phyloP scores from a whole-genome alignment of 768 basidiomycete species.

The Tricholoma matsutake region DNA sequence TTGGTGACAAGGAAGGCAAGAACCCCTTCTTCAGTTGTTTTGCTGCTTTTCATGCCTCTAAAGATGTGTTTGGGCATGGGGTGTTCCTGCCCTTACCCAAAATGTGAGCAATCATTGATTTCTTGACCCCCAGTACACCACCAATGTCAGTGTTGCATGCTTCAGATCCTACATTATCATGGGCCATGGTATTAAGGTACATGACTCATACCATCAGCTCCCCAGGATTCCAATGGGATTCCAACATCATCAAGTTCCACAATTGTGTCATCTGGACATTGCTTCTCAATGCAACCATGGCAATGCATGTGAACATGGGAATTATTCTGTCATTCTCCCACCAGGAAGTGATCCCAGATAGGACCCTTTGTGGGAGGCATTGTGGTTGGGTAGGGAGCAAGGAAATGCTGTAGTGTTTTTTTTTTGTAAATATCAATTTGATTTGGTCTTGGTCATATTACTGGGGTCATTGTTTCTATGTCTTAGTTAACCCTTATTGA shows the following conservation, averaged over 20 bases:
- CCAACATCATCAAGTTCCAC: conserved; percentile 4
- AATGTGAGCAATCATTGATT: conserved; percentile 24
- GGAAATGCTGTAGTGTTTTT: background rate
- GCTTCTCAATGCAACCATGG: background rate
- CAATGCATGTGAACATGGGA: conserved; percentile 6
- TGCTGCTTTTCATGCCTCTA: conserved; percentile 12
- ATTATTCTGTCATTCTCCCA: conserved; percentile 2
- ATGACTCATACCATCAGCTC: background rate
- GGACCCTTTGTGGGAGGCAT: conserved; percentile 2
- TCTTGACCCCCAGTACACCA: conserved; percentile 19
- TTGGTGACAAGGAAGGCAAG: conserved; percentile 19
- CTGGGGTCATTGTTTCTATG: conserved; percentile 2
- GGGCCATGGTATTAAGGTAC: background rate
- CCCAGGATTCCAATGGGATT: background rate
- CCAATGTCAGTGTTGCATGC: conserved; percentile 17
- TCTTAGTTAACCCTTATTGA: conserved; percentile 13
- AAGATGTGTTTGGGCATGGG: conserved; percentile 14
- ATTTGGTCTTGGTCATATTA: background rate
- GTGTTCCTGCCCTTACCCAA: conserved; percentile 13
- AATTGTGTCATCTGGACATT: background rate
- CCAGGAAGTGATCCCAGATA: too few relatives aligned
- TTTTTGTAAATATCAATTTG: background rate
- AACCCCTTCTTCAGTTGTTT: conserved; percentile 8
- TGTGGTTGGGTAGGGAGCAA: background rate
- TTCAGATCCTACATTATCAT: conserved; percentile 1